phyloP scores from a whole-genome alignment of 176 grass and related monocot genomes.

The Juncus inflexus region DNA sequence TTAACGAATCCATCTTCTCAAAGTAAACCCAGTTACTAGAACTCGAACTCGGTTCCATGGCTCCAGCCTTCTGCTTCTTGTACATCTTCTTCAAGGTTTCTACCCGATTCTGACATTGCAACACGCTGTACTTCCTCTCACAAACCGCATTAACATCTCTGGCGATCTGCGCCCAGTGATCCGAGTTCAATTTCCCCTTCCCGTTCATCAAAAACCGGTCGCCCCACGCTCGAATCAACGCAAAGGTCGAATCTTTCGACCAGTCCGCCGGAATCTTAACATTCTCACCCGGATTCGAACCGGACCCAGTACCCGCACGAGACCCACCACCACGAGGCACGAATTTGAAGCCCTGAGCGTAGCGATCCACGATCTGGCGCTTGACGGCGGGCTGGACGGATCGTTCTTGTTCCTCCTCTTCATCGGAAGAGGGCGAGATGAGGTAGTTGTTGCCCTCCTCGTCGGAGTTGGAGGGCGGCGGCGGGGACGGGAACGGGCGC shows the following conservation, averaged over 20 bases:
- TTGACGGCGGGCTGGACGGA: conserved; percentile 28
- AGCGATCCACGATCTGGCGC: conserved; percentile 41
- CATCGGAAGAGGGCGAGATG: conserved; percentile 2
- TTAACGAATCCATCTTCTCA: conserved; percentile 52
- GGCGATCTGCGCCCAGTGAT: conserved; percentile 75
- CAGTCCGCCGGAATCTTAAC: conserved; percentile 27
- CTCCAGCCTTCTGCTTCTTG: conserved; percentile 59
- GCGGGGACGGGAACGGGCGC: not conserved
- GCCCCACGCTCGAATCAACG: conserved; percentile 73
- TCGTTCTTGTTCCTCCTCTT: not conserved
- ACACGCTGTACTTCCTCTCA: conserved; percentile 35
- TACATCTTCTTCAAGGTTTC: conserved; percentile 82
- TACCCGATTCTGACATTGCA: conserved; percentile 78
- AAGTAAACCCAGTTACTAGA: conserved; percentile 67
- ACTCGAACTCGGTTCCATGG: conserved; percentile 18
- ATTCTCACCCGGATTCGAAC: conserved; percentile 5
- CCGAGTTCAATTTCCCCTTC: conserved; percentile 49
- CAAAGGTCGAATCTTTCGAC: conserved; percentile 77
- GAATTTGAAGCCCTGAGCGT: conserved; percentile 65
- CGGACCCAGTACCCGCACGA: no score
- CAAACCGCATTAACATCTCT: conserved; percentile 30
- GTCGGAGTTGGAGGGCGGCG: conserved; percentile 6
- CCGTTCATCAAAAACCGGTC: conserved; percentile 54
- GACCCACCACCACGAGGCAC: conserved; percentile 33
- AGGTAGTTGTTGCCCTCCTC: conserved; percentile 7